Base-by-base conservation (phyloP, 2,329 filamentous ascomycete genomes). In the Scleromitrula shiraiana region DNA sequence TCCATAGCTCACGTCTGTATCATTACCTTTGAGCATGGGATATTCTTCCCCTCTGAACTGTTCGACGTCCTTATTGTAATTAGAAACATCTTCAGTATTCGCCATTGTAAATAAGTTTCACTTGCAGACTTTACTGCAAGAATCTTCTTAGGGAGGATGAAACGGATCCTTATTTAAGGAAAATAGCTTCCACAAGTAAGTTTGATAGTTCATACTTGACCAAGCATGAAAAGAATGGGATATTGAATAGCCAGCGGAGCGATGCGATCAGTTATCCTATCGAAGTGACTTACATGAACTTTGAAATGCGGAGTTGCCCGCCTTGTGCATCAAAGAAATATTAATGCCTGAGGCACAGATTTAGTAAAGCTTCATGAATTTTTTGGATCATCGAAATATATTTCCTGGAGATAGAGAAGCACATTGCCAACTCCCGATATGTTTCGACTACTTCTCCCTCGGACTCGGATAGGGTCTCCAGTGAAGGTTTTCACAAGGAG, bases 11-110 rank as follows among this genome's bases (percentile, higher is more conserved):
- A 22, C 4, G 12, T 41, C 35, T 10, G 12, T 23, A 7, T 7
- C 2, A 51, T 49, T 62, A 83, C 83, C 81, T 68, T 76, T 70
- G 36, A 88, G 70, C 80, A 85, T 84, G 22, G 83, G 83, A 64
- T 80, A 88, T 57, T 88, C 82, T 27, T 61, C 61, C 14, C 71
- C 65, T 51, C 83, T 72, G 24, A 86, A 70, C 12, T 61, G 61
- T 62, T 85, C 80, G 15, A 88, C 72, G 26, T 67, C 67, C 48
- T 64, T 63, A 62, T 85, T 79, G 62, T 87, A 87, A 20, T 50
- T 50, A 33, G 36, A 27, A 7, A 37, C 29, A 29, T 38, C 24
- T 46, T 55, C 33, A 22, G 53, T 53, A 55, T 60, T 59, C 47
- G 41, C 42, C 45, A 46, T 37, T 17, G 9, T 4, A 35, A 42